These are phyloP conservation scores for Podila verticillata DNA, from an alignment of 192 early-diverging fungal genomes.

Conservation along the genomic window DNA sequence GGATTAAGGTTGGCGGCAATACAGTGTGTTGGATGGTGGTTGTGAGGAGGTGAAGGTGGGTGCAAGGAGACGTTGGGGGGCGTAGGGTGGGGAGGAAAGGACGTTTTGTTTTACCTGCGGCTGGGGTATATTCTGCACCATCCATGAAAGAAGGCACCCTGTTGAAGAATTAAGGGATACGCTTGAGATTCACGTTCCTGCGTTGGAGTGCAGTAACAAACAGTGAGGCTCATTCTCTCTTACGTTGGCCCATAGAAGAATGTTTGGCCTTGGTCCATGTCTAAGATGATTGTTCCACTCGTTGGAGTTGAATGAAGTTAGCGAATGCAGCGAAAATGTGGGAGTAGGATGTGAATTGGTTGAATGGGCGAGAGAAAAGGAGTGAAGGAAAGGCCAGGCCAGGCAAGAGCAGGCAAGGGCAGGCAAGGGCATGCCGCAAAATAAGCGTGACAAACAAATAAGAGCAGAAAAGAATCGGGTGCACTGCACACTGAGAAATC, in stretches of 20 bases:
- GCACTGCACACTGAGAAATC: too few relatives aligned
- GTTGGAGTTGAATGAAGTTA: neutral
- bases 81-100: neutral
- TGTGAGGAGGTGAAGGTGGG: neutral
- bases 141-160: too few relatives aligned
- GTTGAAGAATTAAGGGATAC: neutral
- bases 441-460: too few relatives aligned
- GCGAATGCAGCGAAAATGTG: neutral
- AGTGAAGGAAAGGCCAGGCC: neutral
- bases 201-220: neutral
- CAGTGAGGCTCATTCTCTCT: neutral
- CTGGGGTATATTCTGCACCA: too few relatives aligned
- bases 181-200: neutral
- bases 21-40: neutral
- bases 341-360: neutral
- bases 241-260: conserved; percentile 22
- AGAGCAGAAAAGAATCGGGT: too few relatives aligned
- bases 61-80: neutral
- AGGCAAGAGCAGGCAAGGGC: neutral
- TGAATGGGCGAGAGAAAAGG: neutral
- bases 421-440: too few relatives aligned
- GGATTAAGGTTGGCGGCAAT: neutral
- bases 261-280: conserved; percentile 16
- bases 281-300: too few relatives aligned
- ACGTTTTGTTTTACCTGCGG: too few relatives aligned